Conservation (phyloP, 2,329 filamentous ascomycete species). For the Fusarium sp. region DNA sequence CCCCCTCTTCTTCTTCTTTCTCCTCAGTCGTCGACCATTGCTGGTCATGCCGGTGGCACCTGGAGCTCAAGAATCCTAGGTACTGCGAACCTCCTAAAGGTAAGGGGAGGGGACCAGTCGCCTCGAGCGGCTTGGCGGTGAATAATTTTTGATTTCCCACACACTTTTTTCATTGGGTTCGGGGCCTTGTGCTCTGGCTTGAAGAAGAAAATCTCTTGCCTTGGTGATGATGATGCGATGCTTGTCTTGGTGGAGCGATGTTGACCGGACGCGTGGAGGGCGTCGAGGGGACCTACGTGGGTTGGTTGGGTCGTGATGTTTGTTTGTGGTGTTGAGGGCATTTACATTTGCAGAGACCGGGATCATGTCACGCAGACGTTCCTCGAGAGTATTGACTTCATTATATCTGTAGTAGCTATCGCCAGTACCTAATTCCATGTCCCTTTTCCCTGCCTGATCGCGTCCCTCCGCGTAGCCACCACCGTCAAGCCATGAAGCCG, state of each 20-base stretch:
- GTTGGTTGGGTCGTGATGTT: not conserved
- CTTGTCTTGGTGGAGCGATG: not conserved
- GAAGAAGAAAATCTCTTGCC: slow-evolving; percentile 37
- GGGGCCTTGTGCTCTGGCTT: slow-evolving; percentile 26
- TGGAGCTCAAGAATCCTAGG: slow-evolving; percentile 23
- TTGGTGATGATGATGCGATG: not conserved
- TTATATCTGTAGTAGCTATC: not conserved
- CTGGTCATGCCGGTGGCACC: slow-evolving; percentile 12
- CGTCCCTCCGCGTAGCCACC: too few relatives aligned
- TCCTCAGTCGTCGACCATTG: not conserved
- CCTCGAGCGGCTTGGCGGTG: not conserved
- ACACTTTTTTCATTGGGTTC: slow-evolving; percentile 37
- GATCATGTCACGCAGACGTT: not conserved
- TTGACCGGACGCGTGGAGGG: not conserved
- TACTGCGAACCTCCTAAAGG: slow-evolving; percentile 13
- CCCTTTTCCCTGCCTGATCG: not conserved
- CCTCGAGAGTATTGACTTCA: not conserved
- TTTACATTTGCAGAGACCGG: not conserved
- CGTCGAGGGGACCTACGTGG: not conserved
- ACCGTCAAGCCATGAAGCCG: not conserved
- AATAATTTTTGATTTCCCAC: slow-evolving; percentile 29
- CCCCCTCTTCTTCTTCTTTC: not conserved
- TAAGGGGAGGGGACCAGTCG: not conserved
- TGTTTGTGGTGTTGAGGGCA: accelerated
- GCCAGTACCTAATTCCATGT: not conserved